These are phyloP conservation scores for Candida montana DNA, from an alignment of 805 yeast genomes.

Conservation along the genomic window DNA sequence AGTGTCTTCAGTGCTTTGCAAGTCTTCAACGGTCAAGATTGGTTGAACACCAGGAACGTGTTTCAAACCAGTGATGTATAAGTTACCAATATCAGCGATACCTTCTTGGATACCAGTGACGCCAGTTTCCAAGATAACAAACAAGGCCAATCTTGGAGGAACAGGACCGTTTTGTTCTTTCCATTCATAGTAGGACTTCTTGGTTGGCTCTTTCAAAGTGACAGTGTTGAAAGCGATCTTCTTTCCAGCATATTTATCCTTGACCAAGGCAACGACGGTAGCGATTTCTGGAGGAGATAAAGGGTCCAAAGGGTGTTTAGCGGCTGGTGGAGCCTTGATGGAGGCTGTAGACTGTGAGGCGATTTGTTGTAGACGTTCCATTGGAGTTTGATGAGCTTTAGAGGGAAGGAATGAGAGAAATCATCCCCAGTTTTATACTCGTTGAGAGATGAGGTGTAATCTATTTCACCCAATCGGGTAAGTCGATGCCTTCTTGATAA, in stretches of 20 bases:
- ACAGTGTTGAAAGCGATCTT: conserved; percentile 58
- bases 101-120: conserved; percentile 67
- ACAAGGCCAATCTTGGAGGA: conserved; percentile 67
- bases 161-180: conserved; percentile 52
- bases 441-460: background rate
- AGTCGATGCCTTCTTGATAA: background rate
- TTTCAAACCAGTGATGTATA: conserved; percentile 42
- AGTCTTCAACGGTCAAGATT: conserved; percentile 65
- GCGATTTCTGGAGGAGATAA: conserved; percentile 58
- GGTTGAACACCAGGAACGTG: conserved; percentile 63
- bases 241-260: conserved; percentile 40
- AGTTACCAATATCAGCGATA: conserved; percentile 50
- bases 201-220: conserved; percentile 67
- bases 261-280: conserved; percentile 48
- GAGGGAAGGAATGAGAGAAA: background rate
- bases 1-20: conserved; percentile 55
- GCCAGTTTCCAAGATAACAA: conserved; percentile 54
- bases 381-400: conserved; percentile 16
- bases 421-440: background rate
- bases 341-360: conserved; percentile 58
- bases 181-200: conserved; percentile 59
- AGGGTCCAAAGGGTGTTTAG: conserved; percentile 70
- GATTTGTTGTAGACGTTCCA: conserved; percentile 65
- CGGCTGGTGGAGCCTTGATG: conserved; percentile 45
- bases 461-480: background rate